phyloP scores from a whole-genome alignment of 2,329 filamentous ascomycete genomes.

The Ophiostoma sp. region DNA sequence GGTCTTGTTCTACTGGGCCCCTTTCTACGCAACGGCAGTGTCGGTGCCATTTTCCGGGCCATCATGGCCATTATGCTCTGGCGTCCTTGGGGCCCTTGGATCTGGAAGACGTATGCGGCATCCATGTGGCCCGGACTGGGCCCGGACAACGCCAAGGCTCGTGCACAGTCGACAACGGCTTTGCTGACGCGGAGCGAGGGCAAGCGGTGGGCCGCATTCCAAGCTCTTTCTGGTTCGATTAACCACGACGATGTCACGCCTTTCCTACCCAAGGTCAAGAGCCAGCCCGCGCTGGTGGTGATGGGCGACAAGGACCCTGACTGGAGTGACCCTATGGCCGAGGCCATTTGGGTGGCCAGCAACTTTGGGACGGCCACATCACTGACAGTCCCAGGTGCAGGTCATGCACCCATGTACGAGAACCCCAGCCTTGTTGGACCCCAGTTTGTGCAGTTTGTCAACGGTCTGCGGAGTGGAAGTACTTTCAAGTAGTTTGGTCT shows the following conservation, averaged over 20 bases:
- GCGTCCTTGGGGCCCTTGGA: conserved; percentile 26
- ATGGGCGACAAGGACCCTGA: conserved; percentile 29
- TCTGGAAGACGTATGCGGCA: conserved; percentile 25
- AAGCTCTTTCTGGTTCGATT: conserved; percentile 16
- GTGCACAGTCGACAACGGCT: conserved; percentile 19
- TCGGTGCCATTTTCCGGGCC: conserved; percentile 8
- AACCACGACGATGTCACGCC: conserved; percentile 26
- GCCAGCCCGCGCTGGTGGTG: conserved; percentile 27
- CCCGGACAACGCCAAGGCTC: conserved; percentile 18
- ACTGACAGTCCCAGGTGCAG: conserved; percentile 22
- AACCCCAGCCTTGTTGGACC: conserved; percentile 25
- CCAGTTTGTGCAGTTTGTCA: conserved; percentile 23
- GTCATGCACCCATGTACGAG: conserved; percentile 28
- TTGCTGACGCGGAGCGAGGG: conserved; percentile 20
- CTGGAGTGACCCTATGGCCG: conserved; percentile 26
- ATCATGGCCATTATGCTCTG: conserved; percentile 20
- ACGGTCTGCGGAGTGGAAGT: conserved; percentile 16
- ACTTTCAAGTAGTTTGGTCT: background rate
- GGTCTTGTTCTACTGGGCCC: conserved; percentile 26
- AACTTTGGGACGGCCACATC: conserved; percentile 23
- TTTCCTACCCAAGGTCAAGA: conserved; percentile 19
- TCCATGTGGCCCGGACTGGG: conserved; percentile 28
- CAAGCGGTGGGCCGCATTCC: conserved; percentile 26
- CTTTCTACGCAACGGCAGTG: conserved; percentile 25
- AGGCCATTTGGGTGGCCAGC: conserved; percentile 28